Evolutionary conservation across 2,329 filamentous ascomycete genomes (phyloP).

Genomic region (Ustulina deusta): DNA sequence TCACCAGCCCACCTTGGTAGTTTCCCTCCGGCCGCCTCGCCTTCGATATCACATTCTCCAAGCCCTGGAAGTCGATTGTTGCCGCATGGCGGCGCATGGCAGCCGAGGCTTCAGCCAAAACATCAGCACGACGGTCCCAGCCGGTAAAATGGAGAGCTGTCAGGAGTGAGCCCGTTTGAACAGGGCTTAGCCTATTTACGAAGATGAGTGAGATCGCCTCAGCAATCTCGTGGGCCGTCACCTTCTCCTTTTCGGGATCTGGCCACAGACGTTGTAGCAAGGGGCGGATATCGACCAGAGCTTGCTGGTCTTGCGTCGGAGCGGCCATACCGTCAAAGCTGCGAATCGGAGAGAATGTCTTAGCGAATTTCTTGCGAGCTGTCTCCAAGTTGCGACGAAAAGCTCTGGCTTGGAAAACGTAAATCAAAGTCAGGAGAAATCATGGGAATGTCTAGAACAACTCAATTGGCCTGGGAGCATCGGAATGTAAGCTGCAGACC

Average conservation of each 20-base stretch:
- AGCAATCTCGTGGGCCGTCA: conserved; percentile 85
- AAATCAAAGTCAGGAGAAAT: not conserved
- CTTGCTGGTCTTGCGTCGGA: conserved; percentile 44
- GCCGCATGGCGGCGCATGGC: conserved; percentile 86
- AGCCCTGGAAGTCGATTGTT: conserved; percentile 72
- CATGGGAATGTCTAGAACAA: conserved; percentile 3
- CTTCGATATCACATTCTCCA: conserved; percentile 71
- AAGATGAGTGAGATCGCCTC: conserved; percentile 93
- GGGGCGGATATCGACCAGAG: conserved; percentile 71
- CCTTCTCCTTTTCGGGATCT: conserved; percentile 58
- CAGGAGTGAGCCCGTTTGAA: conserved; percentile 87
- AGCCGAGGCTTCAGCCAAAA: conserved; percentile 85
- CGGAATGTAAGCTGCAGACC: conserved; percentile 2
- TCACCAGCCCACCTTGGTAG: conserved; percentile 86
- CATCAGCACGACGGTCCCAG: conserved; percentile 84
- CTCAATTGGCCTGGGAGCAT: conserved; percentile 21
- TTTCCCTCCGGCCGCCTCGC: conserved; percentile 74
- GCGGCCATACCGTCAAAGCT: conserved; percentile 24
- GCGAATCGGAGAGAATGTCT: conserved; percentile 20
- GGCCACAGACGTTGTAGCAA: conserved; percentile 81
- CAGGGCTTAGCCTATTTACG: conserved; percentile 86
- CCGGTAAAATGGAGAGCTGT: conserved; percentile 93
- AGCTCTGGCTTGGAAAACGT: not conserved
- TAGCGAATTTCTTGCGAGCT: conserved; percentile 3
- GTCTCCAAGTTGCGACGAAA: not conserved